Conservation (phyloP, 768 basidiomycete species). For the Boletus subparvulus region DNA sequence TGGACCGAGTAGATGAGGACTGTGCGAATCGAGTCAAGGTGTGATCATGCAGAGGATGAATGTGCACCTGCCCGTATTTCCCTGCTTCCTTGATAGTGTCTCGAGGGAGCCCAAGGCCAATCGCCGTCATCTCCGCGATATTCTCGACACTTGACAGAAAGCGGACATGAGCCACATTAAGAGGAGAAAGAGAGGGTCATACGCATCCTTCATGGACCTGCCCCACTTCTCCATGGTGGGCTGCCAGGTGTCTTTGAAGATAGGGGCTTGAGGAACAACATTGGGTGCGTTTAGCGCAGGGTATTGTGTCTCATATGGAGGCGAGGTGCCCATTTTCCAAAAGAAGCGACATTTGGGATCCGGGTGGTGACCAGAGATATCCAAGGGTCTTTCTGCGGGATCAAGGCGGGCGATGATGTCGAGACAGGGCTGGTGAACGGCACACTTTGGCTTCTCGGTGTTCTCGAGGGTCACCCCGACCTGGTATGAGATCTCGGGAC, state of each 20-base stretch:
- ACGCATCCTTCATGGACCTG: constrained; percentile 84
- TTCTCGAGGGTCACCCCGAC: constrained; percentile 95
- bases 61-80: constrained; percentile 66
- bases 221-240: constrained; percentile 86
- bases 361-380: constrained; percentile 73
- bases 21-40: constrained; percentile 23
- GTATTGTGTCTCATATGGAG: constrained; percentile 77
- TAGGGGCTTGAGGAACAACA: constrained; percentile 66
- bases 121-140: constrained; percentile 84
- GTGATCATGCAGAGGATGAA: background rate
- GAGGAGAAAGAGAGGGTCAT: constrained; percentile 29
- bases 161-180: constrained; percentile 1
- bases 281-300: constrained; percentile 79
- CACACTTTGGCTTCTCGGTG: constrained; percentile 89
- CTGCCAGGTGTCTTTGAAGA: constrained; percentile 64
- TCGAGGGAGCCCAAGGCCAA: constrained; percentile 74
- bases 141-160: constrained; percentile 63
- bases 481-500: constrained; percentile 87
- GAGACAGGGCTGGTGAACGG: constrained; percentile 79
- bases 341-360: constrained; percentile 97
- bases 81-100: constrained; percentile 78
- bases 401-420: constrained; percentile 75
- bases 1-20: constrained; percentile 87
- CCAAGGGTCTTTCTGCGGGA: constrained; percentile 78
- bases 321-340: constrained; percentile 75